A percentile compares a stretch with the other conserved stretches of the same genome.
phyloP scores from a whole-genome alignment of 2,329 filamentous ascomycete species.

The Simplicillium aogashimaense region DNA sequence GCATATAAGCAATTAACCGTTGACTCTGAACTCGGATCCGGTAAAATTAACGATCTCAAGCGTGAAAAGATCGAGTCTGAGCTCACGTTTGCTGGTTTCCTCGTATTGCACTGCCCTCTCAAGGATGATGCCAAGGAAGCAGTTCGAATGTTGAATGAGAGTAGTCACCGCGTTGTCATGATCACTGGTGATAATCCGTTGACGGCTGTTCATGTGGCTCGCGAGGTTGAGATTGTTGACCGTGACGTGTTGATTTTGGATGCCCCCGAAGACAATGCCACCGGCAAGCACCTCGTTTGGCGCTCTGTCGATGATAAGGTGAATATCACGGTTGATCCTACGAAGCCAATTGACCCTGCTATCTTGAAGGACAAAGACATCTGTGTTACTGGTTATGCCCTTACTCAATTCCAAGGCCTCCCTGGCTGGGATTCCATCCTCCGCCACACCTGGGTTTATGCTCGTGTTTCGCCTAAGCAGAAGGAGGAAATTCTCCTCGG shows the following conservation, averaged over 20 bases:
- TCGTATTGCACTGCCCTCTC: constrained; percentile 88
- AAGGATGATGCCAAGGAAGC: constrained; percentile 94
- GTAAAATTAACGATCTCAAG: constrained; percentile 86
- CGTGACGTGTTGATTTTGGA: constrained; percentile 91
- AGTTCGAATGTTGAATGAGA: constrained; percentile 96
- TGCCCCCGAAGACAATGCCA: constrained; percentile 80
- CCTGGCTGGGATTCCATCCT: constrained; percentile 66
- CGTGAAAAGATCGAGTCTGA: constrained; percentile 83
- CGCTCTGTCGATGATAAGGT: constrained; percentile 87
- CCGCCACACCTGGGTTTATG: constrained; percentile 93
- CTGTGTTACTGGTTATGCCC: constrained; percentile 89
- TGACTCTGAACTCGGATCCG: constrained; percentile 71
- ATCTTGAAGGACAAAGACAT: constrained; percentile 83
- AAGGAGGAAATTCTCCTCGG: constrained; percentile 98
- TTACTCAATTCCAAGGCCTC: constrained; percentile 80
- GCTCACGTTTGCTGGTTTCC: constrained; percentile 84
- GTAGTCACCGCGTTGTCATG: constrained; percentile 97
- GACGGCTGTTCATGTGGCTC: constrained; percentile 90
- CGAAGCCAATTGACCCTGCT: constrained; percentile 66
- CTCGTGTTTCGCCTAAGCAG: constrained; percentile 94
- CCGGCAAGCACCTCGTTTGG: constrained; percentile 80
- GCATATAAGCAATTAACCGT: constrained; percentile 85
- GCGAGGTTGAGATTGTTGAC: constrained; percentile 94
- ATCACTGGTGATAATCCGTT: constrained; percentile 98
- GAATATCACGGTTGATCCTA: constrained; percentile 76